phyloP scores from a whole-genome alignment of 345 rosid species.

The Moricandia arvensis region DNA sequence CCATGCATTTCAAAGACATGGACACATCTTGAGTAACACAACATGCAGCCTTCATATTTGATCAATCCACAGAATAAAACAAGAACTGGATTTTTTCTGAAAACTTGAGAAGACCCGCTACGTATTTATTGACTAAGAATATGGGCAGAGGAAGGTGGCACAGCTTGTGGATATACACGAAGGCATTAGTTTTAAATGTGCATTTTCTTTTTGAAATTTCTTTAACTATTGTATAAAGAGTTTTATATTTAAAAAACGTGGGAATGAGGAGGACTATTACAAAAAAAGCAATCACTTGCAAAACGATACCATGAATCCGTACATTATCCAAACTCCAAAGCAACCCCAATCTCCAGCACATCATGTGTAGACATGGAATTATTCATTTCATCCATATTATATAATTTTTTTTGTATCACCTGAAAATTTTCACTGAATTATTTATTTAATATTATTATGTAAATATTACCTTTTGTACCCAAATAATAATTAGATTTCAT shows the following conservation, averaged over 20 bases:
- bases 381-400: background rate
- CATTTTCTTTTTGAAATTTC: background rate
- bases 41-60: conserved; percentile 2
- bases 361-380: background rate
- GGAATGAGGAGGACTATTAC: background rate
- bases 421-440: background rate
- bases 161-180: background rate
- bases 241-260: background rate
- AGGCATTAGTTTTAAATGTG: background rate
- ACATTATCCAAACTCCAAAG: conserved; percentile 20
- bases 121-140: conserved; percentile 7
- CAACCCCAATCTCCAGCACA: conserved; percentile 21
- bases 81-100: background rate
- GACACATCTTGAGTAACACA: conserved; percentile 3
- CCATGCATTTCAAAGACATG: conserved; percentile 17
- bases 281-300: background rate
- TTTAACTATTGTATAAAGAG: background rate
- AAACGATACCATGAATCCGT: conserved; percentile 6
- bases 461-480: background rate
- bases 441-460: background rate
- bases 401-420: background rate
- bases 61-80: background rate
- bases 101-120: conserved; percentile 2
- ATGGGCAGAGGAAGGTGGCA: background rate
- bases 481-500: background rate